Percentiles rank a stretch among this genome's conserved stretches.
These are phyloP conservation scores for Pseudogymnoascus sp. DNA, from an alignment of 2,329 filamentous ascomycete species.

Conservation along the genomic window DNA sequence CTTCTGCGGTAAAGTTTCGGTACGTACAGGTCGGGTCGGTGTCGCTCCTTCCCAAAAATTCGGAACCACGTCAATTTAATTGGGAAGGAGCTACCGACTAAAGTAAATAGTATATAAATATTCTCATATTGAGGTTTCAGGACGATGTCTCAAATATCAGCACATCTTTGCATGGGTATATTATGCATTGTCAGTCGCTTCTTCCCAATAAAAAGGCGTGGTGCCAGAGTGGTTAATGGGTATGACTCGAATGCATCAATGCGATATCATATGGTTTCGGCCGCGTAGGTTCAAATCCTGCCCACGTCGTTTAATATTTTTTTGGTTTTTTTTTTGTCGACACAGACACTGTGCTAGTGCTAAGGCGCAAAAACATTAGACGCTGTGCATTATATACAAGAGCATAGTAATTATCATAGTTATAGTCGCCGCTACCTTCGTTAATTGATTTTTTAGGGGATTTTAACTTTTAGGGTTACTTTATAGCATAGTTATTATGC, in stretches of 20 bases:
- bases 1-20: not conserved
- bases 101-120: not conserved
- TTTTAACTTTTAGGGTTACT: not conserved
- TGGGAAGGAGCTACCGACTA: not conserved
- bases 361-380: not conserved
- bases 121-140: not conserved
- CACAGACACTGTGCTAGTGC: not conserved
- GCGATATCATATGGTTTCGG: constrained; percentile 8
- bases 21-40: not conserved
- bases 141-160: not conserved
- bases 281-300: constrained; percentile 8
- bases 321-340: not conserved
- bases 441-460: not conserved
- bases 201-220: constrained; percentile 13
- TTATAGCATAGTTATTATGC: not conserved
- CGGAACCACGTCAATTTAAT: not conserved
- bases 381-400: not conserved
- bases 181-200: not conserved
- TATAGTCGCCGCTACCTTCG: not conserved
- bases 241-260: constrained; percentile 26
- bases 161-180: not conserved
- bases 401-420: not conserved
- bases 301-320: constrained; percentile 6
- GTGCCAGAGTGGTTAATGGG: constrained; percentile 31
- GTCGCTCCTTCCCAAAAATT: not conserved